Evolutionary conservation across 805 yeast genomes (phyloP), one percentile per base, ranked within the genome.

Genomic region (Wickerhamiella vanderwaltii): DNA sequence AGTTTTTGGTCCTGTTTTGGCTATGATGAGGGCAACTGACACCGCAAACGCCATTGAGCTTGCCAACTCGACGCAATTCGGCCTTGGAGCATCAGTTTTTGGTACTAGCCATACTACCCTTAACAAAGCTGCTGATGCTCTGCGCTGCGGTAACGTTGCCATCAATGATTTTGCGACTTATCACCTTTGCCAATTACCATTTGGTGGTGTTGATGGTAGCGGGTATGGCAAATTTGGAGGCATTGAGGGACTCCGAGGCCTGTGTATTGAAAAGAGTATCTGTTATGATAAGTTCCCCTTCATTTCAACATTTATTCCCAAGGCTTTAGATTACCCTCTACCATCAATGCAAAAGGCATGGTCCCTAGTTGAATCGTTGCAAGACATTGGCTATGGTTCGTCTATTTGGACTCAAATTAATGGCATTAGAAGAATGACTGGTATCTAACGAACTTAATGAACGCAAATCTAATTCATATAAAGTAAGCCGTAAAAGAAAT

Each of bases 171-270:
- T 91, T 67, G 99, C 97, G 6, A 88, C 97, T 0, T 91, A 77
- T 56, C 85, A 87, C 55, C 84, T 91, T 26, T 87, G 95, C 51
- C 98, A 91, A 62, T 68, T 91, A 51, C 99, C 99, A 24, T 91
- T 91, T 63, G 99, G 99, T 42, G 99, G 99, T 23, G 73, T 73
- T 20, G 78, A 78, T 51, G 91, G 86, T 35, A 81, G 94, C 5
- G 99, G 99, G 0, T 91, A 86, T 56, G 98, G 98, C 44, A 88
- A 88, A 58, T 91, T 91, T 65, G 95, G 95, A 17, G 99, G 99
- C 35, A 94, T 80, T 57, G 99, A 91, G 66, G 99, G 99, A 1
- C 67, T 91, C 32, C 73, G 84, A 30, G 96, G 95, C 0, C 66
- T 91, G 34, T 88, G 97, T 59, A 69, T 77, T 43, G 82, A 85